Evolutionary conservation across 805 yeast species (phyloP).

Genomic region (Danielia oregonensis): DNA sequence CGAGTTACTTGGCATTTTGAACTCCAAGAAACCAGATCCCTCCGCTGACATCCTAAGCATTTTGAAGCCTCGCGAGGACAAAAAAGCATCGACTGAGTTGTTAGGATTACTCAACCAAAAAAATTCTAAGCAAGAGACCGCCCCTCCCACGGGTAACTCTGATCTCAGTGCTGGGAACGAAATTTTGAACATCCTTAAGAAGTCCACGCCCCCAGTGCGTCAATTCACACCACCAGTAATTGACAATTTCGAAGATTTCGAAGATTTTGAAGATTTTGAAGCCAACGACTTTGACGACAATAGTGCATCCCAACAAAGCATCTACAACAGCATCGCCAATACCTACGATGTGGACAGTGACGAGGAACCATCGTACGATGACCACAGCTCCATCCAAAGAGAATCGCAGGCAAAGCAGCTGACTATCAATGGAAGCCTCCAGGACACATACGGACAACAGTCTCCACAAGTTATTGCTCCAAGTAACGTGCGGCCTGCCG

Average conservation of each 20-base stretch:
- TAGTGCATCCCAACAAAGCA: conserved; percentile 23
- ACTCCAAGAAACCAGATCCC: no score
- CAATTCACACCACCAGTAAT: conserved; percentile 1
- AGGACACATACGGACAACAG: conserved; percentile 11
- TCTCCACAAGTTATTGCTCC: background rate
- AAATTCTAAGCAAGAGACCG: background rate
- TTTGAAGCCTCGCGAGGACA: background rate
- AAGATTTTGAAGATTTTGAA: conserved; percentile 30
- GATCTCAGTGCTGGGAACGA: conserved; percentile 15
- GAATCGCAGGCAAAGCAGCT: conserved; percentile 2
- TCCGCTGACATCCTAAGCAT: no score
- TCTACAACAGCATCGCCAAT: conserved; percentile 15
- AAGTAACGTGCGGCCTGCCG: conserved; percentile 4
- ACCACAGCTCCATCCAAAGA: conserved; percentile 1
- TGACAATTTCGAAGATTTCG: conserved; percentile 28
- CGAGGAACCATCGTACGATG: conserved; percentile 25
- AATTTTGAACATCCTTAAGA: conserved; percentile 15
- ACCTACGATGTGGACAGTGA: conserved; percentile 34
- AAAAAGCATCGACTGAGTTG: conserved; percentile 7
- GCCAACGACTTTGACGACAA: conserved; percentile 17
- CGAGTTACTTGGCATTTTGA: background rate
- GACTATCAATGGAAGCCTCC: conserved; percentile 5
- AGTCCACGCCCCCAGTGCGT: conserved; percentile 1
- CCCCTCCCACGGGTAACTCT: background rate
- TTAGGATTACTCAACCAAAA: conserved; percentile 6